Base-by-base conservation (phyloP, 768 basidiomycete species). In the Fibroporia radiculosa region DNA sequence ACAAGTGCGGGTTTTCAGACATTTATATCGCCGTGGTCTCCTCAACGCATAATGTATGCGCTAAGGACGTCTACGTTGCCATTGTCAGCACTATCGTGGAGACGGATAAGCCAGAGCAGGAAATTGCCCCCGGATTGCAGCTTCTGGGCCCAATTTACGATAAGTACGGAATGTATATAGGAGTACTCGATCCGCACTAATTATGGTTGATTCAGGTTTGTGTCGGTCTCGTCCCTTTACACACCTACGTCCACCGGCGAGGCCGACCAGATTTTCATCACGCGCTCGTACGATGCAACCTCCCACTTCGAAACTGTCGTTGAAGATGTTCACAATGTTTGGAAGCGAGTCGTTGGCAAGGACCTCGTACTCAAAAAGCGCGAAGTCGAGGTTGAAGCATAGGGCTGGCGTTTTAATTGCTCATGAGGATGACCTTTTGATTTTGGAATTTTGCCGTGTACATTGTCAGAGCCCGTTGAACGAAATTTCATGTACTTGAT, bases 21-120 rank as follows among this genome's bases (percentile, higher is more conserved):
- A 99, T 99, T 65, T 99, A 99, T 70, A 85, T 99, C 59, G 95
- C 96, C 4, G 86, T 89, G 75, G 93, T 99, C 37, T 98, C 96
- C 1, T 81, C 90, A 27, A 92, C 93, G 12, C 96, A 98, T 71
- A 95, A 95, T 57, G 96, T 99, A 54, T 93, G 91, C 55, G 91
- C 96, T 8, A 90, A 93, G 66, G 91, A 93, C 58, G 66, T 97
- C 48, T 93, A 91, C 64, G 78, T 99, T 54, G 96, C 93, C 35
- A 99, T 99, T 55, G 96, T 99, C 53, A 96, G 93, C 56, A 98
- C 95, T 19, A 86, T 99, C 57, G 93, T 98, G 46, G 96, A 99
- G 70, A 98, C 96, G 2, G 74, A 80, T 62, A 79, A 76, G 47
- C 96, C 96, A 18, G 93, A 97, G 65, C 71, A 77, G 32, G 96